Evolutionary conservation across 2,329 filamentous ascomycete species (phyloP), one percentile per base, ranked within the genome.

Genomic region (Colletotrichum sansevieriae): DNA sequence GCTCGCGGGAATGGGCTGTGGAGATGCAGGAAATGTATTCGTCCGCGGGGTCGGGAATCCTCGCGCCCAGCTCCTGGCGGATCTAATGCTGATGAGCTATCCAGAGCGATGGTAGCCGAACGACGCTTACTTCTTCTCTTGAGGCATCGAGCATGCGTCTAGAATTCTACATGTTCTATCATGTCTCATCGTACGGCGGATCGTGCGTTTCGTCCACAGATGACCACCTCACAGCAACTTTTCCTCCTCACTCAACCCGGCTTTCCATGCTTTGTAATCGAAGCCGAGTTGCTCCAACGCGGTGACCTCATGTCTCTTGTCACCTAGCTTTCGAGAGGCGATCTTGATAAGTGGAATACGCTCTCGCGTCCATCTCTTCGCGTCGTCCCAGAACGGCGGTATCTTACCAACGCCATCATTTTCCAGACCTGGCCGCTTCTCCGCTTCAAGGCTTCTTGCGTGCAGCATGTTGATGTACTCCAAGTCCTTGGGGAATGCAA

Each of bases 401-500:
- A 56, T 71, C 72, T 80, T 82, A 0, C 81, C 80, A 7, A 69
- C 63, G 0, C 81, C 81, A 3, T 77, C 74, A 43, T 81, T 80
- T 20, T 78, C 78, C 4, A 83, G 72, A 0, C 73, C 77, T 0
- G 70, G 54, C 5, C 57, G 72, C 44, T 61, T 73, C 15, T 62
- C 54, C 1, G 84, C 85, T 3, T 74, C 75, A 10, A 78, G 73
- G 15, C 83, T 85, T 80, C 85, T 84, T 12, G 83, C 79, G 52
- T 86, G 80, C 61, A 91, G 75, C 68, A 79, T 79, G 72, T 91
- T 90, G 72, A 91, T 86, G 71, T 90, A 90, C 3, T 87, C 80
- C 0, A 84, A 84, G 73, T 91, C 89, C 43, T 83, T 82, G 0
- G 88, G 88, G 58, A 78, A 83, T 2, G 75, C 75, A 47, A 85